These are phyloP conservation scores for Fraxinus dipetala DNA, from an alignment of 305 asterid genomes.

Conservation along the genomic window DNA sequence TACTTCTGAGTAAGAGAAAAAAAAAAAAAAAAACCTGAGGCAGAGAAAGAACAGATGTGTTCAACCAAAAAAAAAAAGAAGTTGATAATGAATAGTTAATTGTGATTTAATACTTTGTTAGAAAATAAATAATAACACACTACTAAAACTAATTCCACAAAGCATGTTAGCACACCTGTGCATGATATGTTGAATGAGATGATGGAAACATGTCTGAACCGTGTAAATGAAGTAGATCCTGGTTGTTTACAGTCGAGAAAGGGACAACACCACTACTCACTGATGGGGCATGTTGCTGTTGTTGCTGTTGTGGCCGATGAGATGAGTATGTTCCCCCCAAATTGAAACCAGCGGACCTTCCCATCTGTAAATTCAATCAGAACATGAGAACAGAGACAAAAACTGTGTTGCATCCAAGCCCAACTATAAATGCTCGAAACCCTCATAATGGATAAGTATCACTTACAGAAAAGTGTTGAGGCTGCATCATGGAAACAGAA, in stretches of 20 bases:
- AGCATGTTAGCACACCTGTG: conserved; percentile 54
- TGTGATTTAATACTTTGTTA: conserved; percentile 4
- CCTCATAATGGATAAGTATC: conserved; percentile 17
- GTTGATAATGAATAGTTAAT: not conserved
- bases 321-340: conserved; percentile 86
- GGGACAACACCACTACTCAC: conserved; percentile 66
- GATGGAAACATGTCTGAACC: conserved; percentile 86
- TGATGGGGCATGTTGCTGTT: conserved; percentile 69
- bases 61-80: not conserved
- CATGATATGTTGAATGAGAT: conserved; percentile 70
- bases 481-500: conserved; percentile 87
- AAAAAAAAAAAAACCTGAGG: not conserved
- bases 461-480: conserved; percentile 86
- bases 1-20: conserved; percentile 10
- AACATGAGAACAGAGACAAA: conserved; percentile 27
- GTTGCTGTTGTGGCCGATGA: conserved; percentile 92
- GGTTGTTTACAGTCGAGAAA: conserved; percentile 76
- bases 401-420: not conserved
- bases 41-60: not conserved
- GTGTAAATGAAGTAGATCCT: conserved; percentile 85
- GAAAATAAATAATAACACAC: conserved; percentile 5
- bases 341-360: conserved; percentile 89
- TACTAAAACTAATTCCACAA: conserved; percentile 11
- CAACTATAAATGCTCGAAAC: not conserved
- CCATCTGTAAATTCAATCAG: conserved; percentile 64